phyloP scores from a whole-genome alignment of 805 yeast genomes.

The Suhomyces canberraensis region DNA sequence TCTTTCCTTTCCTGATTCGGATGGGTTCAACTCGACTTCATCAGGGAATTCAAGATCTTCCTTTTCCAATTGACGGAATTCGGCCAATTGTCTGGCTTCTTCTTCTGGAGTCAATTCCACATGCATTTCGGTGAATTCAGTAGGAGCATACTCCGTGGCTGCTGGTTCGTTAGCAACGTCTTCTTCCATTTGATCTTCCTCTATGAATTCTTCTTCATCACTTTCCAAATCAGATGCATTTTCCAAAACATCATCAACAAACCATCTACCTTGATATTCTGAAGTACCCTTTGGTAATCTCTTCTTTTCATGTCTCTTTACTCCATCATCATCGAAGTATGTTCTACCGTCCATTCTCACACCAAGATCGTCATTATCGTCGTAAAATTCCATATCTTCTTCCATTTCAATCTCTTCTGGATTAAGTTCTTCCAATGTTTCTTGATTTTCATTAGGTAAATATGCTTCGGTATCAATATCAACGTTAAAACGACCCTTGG shows the following conservation, averaged over 20 bases:
- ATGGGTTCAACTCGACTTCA: slow-evolving; percentile 82
- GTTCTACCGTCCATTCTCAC: slow-evolving; percentile 56
- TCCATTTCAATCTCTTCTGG: slow-evolving; percentile 53
- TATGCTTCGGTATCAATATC: slow-evolving; percentile 21
- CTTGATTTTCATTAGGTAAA: slow-evolving; percentile 43
- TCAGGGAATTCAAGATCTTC: slow-evolving; percentile 95
- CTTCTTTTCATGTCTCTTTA: slow-evolving; percentile 15
- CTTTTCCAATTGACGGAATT: slow-evolving; percentile 63
- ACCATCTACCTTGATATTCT: slow-evolving; percentile 75
- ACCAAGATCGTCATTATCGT: slow-evolving; percentile 33
- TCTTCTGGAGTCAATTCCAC: slow-evolving; percentile 79
- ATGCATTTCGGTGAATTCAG: slow-evolving; percentile 56
- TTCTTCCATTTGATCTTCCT: slow-evolving; percentile 22
- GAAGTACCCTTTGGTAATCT: slow-evolving; percentile 69
- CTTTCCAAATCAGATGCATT: slow-evolving; percentile 45
- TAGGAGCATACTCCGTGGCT: slow-evolving; percentile 38
- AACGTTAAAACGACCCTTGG: slow-evolving; percentile 15
- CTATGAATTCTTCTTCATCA: slow-evolving; percentile 38
- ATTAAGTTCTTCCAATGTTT: slow-evolving; percentile 56
- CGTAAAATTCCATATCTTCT: slow-evolving; percentile 23
- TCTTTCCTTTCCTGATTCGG: slow-evolving; percentile 70
- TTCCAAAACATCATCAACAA: slow-evolving; percentile 53
- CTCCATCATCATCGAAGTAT: slow-evolving; percentile 38
- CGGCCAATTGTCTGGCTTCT: slow-evolving; percentile 71
- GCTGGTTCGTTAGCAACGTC: slow-evolving; percentile 16